phyloP scores from a whole-genome alignment of 2,329 filamentous ascomycete genomes.

The Geoglossum cookeanum region DNA sequence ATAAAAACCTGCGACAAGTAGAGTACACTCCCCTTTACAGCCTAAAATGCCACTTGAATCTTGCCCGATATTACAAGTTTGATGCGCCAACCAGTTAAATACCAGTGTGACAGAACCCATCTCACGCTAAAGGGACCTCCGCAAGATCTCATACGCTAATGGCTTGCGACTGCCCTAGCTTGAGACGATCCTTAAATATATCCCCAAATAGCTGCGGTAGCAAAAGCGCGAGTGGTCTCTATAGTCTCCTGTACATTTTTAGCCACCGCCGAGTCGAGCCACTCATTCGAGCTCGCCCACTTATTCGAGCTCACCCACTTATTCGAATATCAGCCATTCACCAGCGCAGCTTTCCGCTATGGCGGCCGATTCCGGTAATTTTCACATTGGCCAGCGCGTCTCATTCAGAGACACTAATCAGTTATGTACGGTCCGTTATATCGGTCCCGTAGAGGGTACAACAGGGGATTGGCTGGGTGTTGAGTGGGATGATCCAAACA shows the following conservation, averaged over 20 bases:
- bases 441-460: conserved; percentile 58
- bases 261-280: background rate
- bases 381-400: conserved; percentile 50
- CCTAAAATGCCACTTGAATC: too few species aligned
- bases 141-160: too few species aligned
- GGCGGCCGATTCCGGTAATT: conserved; percentile 5
- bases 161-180: too few species aligned
- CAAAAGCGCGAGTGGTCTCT: background rate
- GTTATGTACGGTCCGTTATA: conserved; percentile 68
- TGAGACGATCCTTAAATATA: too few species aligned
- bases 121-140: too few species aligned
- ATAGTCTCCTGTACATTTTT: background rate
- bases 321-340: background rate
- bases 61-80: too few species aligned
- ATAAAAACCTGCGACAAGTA: too few species aligned
- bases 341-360: background rate
- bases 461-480: conserved; percentile 75
- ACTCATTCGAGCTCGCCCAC: background rate
- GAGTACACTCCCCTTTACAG: too few species aligned
- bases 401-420: conserved; percentile 48
- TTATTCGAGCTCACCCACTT: background rate
- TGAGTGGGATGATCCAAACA: conserved; percentile 78
- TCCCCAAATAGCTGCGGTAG: too few species aligned
- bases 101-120: too few species aligned
- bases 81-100: too few species aligned